Percentiles rank a stretch among this genome's conserved stretches.
These are phyloP conservation scores for Heliophila coronopifolia DNA, from an alignment of 441 rosid genomes.

Conservation along the genomic window DNA sequence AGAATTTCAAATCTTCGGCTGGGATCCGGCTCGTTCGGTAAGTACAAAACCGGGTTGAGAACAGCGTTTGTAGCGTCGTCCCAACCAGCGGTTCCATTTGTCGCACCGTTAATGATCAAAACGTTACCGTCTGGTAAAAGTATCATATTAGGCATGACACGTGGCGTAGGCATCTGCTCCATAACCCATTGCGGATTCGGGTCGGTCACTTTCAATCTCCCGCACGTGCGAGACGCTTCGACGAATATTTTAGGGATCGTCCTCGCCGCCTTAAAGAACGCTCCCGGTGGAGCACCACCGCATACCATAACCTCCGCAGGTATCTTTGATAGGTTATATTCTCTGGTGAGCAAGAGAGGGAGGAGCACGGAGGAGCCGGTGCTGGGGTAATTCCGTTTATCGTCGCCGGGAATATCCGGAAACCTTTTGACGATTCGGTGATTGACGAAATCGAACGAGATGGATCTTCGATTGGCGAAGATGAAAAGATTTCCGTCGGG, in stretches of 20 bases:
- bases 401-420: constrained; percentile 48
- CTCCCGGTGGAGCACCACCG: constrained; percentile 58
- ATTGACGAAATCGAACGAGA: constrained; percentile 40
- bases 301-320: constrained; percentile 57
- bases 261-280: constrained; percentile 33
- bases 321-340: not conserved
- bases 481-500: constrained; percentile 69
- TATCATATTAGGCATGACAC: constrained; percentile 41
- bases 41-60: constrained; percentile 34
- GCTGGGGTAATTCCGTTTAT: constrained; percentile 59
- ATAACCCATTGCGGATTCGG: constrained; percentile 41
- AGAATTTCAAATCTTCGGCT: constrained; percentile 46
- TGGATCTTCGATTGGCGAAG: constrained; percentile 60
- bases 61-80: constrained; percentile 34
- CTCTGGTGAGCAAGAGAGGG: constrained; percentile 38
- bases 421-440: constrained; percentile 46
- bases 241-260: constrained; percentile 30
- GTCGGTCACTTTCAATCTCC: constrained; percentile 53
- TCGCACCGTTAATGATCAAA: constrained; percentile 39
- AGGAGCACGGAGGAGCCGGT: constrained; percentile 46
- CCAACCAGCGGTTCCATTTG: constrained; percentile 43
- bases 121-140: constrained; percentile 35
- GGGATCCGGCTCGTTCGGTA: constrained; percentile 28
- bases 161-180: constrained; percentile 43
- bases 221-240: constrained; percentile 54